Evolutionary conservation across 2,329 filamentous ascomycete species (phyloP).

Genomic region (Neofusicoccum ribis): DNA sequence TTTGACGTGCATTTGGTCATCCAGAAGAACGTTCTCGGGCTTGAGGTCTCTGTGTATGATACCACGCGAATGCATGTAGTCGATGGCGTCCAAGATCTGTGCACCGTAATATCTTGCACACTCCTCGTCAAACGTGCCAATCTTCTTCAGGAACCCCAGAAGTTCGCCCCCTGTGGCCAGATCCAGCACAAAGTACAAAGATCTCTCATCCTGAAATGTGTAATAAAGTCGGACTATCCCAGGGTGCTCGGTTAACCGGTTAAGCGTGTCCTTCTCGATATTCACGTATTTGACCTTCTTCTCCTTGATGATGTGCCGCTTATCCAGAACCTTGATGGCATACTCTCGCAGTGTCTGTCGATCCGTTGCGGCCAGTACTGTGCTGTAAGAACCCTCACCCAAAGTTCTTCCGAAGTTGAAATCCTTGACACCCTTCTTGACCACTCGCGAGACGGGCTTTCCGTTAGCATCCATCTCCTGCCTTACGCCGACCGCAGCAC

Average conservation of each 20-base stretch:
- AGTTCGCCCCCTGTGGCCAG: conserved; percentile 90
- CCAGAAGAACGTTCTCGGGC: conserved; percentile 92
- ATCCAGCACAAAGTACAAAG: conserved; percentile 94
- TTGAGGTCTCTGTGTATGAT: conserved; percentile 97
- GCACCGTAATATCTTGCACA: conserved; percentile 93
- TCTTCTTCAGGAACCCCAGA: conserved; percentile 88
- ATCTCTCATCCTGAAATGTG: conserved; percentile 96
- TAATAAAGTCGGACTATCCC: conserved; percentile 97
- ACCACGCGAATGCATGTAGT: conserved; percentile 95
- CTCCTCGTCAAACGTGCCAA: conserved; percentile 90
- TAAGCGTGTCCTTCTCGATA: conserved; percentile 97
- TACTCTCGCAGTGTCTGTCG: conserved; percentile 94
- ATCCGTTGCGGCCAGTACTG: conserved; percentile 88
- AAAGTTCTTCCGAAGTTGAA: conserved; percentile 90
- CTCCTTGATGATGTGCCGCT: conserved; percentile 98
- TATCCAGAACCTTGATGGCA: conserved; percentile 96
- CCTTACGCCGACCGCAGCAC: conserved; percentile 80
- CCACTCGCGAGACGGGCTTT: conserved; percentile 74
- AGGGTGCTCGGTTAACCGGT: conserved; percentile 92
- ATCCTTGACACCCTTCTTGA: conserved; percentile 97
- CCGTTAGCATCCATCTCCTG: conserved; percentile 85
- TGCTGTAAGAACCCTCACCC: conserved; percentile 97
- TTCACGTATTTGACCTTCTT: conserved; percentile 99
- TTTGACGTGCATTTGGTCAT: conserved; percentile 96
- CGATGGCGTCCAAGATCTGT: conserved; percentile 92